These are phyloP conservation scores for Yamadazyma tumulicola DNA, from an alignment of 805 yeast species.

Conservation along the genomic window DNA sequence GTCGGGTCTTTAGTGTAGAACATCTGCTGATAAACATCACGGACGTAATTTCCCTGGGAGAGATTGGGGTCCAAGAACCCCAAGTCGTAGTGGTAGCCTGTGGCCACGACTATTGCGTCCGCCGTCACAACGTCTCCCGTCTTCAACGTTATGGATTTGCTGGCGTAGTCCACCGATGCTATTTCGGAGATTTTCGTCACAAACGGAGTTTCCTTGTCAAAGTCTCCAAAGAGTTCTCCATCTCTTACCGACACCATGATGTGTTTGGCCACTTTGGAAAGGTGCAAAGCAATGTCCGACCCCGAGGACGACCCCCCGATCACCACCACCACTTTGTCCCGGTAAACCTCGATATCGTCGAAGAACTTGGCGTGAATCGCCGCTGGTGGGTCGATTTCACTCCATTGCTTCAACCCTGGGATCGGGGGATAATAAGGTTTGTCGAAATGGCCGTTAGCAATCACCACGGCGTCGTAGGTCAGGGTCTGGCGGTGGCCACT, in stretches of 20 bases:
- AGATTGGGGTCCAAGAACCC: constrained; percentile 24
- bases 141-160: constrained; percentile 12
- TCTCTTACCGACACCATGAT: constrained; percentile 16
- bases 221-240: constrained; percentile 5
- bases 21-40: constrained; percentile 39
- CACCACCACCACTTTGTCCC: constrained; percentile 47
- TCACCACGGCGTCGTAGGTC: constrained; percentile 34
- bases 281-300: constrained; percentile 64
- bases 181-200: constrained; percentile 9
- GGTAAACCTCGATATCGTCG: constrained; percentile 21
- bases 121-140: constrained; percentile 12
- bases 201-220: constrained; percentile 7
- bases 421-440: constrained; percentile 33
- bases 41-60: constrained; percentile 12
- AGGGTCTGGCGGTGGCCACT: constrained; percentile 6
- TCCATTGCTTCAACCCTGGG: constrained; percentile 30
- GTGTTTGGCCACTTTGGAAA: constrained; percentile 38
- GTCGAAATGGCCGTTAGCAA: constrained; percentile 39
- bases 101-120: constrained; percentile 32
- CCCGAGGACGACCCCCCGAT: constrained; percentile 81
- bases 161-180: constrained; percentile 29
- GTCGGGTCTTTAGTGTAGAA: constrained; percentile 46
- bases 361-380: constrained; percentile 33
- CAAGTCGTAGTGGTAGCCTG: constrained; percentile 35
- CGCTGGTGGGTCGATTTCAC: constrained; percentile 15